A percentile compares a stretch with the other conserved stretches of the same genome.
Evolutionary conservation across 495 filamentous ascomycete species (phyloP).

Genomic region (Mycothermus thermophilus): DNA sequence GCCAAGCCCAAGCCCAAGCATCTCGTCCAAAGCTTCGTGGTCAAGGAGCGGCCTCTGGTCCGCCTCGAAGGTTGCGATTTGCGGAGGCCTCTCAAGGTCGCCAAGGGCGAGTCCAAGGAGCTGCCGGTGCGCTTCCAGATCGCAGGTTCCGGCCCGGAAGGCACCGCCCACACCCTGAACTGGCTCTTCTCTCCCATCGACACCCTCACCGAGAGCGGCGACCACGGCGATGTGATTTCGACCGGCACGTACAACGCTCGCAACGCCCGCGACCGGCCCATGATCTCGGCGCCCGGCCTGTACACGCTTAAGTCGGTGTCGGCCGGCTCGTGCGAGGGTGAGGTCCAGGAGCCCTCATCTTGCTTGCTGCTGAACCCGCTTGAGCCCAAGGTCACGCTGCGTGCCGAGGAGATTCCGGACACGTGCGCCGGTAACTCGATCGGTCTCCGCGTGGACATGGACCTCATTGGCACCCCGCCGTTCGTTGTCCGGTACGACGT

Average conservation of each 20-base stretch:
- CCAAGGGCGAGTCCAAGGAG: constrained; percentile 51
- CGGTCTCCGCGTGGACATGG: constrained; percentile 72
- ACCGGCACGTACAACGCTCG: constrained; percentile 40
- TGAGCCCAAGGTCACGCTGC: constrained; percentile 62
- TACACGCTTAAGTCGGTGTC: constrained; percentile 69
- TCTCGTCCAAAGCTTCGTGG: constrained; percentile 62
- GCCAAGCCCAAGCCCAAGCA: constrained; percentile 42
- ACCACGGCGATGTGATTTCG: constrained; percentile 42
- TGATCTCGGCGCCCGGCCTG: constrained; percentile 63
- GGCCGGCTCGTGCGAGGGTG: constrained; percentile 69
- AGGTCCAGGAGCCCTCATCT: constrained; percentile 81
- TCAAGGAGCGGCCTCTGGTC: constrained; percentile 71
- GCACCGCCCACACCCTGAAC: constrained; percentile 43
- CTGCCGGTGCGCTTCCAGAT: constrained; percentile 63
- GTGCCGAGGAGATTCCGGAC: constrained; percentile 68
- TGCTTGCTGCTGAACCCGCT: constrained; percentile 84
- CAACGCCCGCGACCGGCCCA: constrained; percentile 32
- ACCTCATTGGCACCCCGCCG: constrained; percentile 79
- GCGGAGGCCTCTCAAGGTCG: constrained; percentile 65
- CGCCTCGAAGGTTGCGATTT: constrained; percentile 61
- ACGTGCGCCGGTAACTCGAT: constrained; percentile 90
- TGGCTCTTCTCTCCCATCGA: constrained; percentile 59
- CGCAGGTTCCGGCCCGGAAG: constrained; percentile 40
- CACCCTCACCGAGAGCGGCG: constrained; percentile 47
- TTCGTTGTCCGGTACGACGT: constrained; percentile 65